Evolutionary conservation across 768 basidiomycete species (phyloP).

Genomic region (Rhodotorula sphaerocarpa): DNA sequence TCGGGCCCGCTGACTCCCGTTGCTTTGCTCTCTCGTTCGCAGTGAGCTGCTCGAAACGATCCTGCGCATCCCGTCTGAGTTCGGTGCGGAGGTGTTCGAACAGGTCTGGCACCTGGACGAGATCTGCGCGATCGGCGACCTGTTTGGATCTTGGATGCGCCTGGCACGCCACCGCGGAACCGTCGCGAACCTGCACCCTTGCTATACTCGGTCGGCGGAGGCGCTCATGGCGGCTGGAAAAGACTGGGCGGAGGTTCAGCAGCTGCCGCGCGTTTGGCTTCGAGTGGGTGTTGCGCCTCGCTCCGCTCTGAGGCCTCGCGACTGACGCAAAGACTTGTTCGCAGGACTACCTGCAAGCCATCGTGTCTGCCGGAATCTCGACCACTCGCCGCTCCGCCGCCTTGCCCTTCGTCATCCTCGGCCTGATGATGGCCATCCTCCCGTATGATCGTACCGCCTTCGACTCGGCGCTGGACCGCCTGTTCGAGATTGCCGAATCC

Average conservation of each 20-base stretch:
- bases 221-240: conserved; percentile 20
- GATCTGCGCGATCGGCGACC: conserved; percentile 25
- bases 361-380: conserved; percentile 32
- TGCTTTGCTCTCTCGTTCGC: neutral
- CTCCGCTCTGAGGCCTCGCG: too few species aligned
- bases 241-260: conserved; percentile 23
- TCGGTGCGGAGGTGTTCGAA: conserved; percentile 13
- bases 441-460: conserved; percentile 20
- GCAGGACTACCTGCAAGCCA: conserved; percentile 29
- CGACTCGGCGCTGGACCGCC: conserved; percentile 17
- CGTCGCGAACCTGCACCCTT: conserved; percentile 27
- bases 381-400: conserved; percentile 34
- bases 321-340: neutral
- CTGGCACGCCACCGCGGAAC: conserved; percentile 31
- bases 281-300: conserved; percentile 9
- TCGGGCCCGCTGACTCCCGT: neutral
- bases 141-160: conserved; percentile 29
- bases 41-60: conserved; percentile 35
- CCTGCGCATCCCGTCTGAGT: conserved; percentile 26
- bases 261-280: conserved; percentile 28
- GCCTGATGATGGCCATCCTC: conserved; percentile 27
- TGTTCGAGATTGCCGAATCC: conserved; percentile 35
- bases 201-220: conserved; percentile 23
- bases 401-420: conserved; percentile 33
- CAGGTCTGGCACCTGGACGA: conserved; percentile 22